phyloP scores from a whole-genome alignment of 768 basidiomycete genomes.

The Hysterangium stoloniferum region DNA sequence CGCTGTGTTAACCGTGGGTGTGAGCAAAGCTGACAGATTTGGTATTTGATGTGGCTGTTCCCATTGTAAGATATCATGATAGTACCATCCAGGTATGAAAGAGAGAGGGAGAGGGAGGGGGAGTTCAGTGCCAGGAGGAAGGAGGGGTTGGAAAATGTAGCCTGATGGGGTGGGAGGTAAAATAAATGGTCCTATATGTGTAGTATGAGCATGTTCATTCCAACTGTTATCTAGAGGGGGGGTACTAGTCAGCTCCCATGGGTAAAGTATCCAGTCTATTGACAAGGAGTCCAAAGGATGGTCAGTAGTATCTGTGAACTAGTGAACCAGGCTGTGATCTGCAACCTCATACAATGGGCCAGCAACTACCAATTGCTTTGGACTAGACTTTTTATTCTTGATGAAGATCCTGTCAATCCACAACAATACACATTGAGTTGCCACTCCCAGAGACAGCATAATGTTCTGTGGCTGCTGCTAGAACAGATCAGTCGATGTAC shows the following conservation, averaged over 20 bases:
- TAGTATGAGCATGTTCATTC: background rate
- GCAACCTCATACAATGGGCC: slow-evolving; percentile 75
- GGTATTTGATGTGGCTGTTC: no score
- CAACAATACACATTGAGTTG: slow-evolving; percentile 63
- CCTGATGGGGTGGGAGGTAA: slow-evolving; percentile 61
- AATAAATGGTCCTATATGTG: slow-evolving; percentile 19
- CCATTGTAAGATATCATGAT: slow-evolving; percentile 34
- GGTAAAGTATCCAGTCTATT: no score
- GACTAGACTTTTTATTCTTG: slow-evolving; percentile 31
- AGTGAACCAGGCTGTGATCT: no score
- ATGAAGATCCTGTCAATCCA: slow-evolving; percentile 39
- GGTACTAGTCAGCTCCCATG: no score
- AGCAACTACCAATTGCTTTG: slow-evolving; percentile 51
- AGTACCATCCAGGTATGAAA: slow-evolving; percentile 73
- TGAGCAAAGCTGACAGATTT: no score
- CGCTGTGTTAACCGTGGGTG: no score
- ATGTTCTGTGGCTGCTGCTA: background rate
- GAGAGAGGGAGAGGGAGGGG: slow-evolving; percentile 59
- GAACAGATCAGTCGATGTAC: background rate
- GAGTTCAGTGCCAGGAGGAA: slow-evolving; percentile 52
- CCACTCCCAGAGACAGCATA: slow-evolving; percentile 25
- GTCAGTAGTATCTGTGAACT: no score
- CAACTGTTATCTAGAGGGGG: background rate
- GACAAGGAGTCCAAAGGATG: no score
- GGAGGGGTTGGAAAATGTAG: slow-evolving; percentile 63